phyloP scores from a whole-genome alignment of 805 yeast genomes.

The Saccharomycopsis oosterbeekiorum region DNA sequence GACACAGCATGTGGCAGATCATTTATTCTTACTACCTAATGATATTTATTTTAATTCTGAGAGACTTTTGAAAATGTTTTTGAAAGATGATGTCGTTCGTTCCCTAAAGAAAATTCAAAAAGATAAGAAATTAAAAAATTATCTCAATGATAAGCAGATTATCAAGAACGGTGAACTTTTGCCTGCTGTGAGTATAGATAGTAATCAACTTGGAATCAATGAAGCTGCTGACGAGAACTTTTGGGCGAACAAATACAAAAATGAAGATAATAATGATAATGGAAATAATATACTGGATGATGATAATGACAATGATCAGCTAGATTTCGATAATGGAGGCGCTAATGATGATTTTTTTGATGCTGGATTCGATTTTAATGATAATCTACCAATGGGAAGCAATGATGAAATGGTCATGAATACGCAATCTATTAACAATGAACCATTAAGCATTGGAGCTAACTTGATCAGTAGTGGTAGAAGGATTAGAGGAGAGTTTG shows the following conservation, averaged over 20 bases:
- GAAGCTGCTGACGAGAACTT: constrained; percentile 53
- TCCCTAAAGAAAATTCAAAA: constrained; percentile 4
- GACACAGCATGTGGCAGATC: constrained; percentile 31
- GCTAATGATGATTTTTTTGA: constrained; percentile 23
- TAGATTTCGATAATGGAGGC: constrained; percentile 23
- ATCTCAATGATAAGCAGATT: constrained; percentile 1
- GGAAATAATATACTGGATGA: constrained; percentile 15
- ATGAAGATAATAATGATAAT: constrained; percentile 27
- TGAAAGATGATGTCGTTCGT: constrained; percentile 44
- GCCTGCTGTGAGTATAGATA: constrained; percentile 7
- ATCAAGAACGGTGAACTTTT: constrained; percentile 8
- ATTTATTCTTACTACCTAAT: constrained; percentile 52
- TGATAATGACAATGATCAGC: constrained; percentile 19
- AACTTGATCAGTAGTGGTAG: constrained; percentile 24
- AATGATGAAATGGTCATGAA: constrained; percentile 6
- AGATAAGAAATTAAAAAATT: neutral
- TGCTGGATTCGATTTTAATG: constrained; percentile 33
- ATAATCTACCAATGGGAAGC: constrained; percentile 8
- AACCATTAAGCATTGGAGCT: constrained; percentile 20
- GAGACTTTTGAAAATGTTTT: constrained; percentile 53
- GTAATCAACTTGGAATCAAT: constrained; percentile 18
- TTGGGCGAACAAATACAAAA: constrained; percentile 60
- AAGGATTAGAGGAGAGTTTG: constrained; percentile 31
- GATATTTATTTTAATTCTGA: constrained; percentile 66
- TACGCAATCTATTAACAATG: constrained; percentile 9